Evolutionary conservation across 164 flowering plant species (phyloP).

Genomic region (Tinospora cordifolia): DNA sequence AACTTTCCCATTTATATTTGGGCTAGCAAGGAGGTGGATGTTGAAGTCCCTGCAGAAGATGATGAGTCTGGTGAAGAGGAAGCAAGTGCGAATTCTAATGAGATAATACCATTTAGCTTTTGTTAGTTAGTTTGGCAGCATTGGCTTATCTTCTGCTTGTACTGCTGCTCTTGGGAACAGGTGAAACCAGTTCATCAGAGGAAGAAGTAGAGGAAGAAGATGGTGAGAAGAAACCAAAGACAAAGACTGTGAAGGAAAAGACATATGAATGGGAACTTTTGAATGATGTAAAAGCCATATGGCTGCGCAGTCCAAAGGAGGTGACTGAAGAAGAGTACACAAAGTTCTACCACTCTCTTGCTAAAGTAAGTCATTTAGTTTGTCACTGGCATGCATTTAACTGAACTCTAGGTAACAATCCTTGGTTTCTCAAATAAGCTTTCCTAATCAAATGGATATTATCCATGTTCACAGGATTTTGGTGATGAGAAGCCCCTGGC

Average conservation of each 20-base stretch:
- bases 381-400: not conserved
- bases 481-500: conserved; percentile 81
- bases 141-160: conserved; percentile 1
- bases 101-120: not conserved
- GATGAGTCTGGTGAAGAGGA: conserved; percentile 79
- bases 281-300: conserved; percentile 94
- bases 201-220: conserved; percentile 71
- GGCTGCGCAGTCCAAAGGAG: conserved; percentile 90
- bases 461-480: conserved; percentile 54
- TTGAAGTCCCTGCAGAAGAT: conserved; percentile 91
- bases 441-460: not conserved
- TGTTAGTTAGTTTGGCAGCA: not conserved
- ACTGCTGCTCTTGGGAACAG: conserved; percentile 27
- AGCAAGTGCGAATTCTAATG: conserved; percentile 32
- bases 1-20: conserved; percentile 89
- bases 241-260: conserved; percentile 79
- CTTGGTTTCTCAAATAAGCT: conserved; percentile 1
- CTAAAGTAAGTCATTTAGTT: conserved; percentile 51
- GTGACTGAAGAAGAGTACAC: conserved; percentile 95
- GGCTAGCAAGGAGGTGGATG: conserved; percentile 88
- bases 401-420: not conserved
- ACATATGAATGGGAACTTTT: conserved; percentile 87
- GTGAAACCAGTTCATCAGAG: conserved; percentile 53
- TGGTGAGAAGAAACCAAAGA: conserved; percentile 75
- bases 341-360: conserved; percentile 79